phyloP scores from a whole-genome alignment of 257 asterid genomes.

The Linderniella brevidens region DNA sequence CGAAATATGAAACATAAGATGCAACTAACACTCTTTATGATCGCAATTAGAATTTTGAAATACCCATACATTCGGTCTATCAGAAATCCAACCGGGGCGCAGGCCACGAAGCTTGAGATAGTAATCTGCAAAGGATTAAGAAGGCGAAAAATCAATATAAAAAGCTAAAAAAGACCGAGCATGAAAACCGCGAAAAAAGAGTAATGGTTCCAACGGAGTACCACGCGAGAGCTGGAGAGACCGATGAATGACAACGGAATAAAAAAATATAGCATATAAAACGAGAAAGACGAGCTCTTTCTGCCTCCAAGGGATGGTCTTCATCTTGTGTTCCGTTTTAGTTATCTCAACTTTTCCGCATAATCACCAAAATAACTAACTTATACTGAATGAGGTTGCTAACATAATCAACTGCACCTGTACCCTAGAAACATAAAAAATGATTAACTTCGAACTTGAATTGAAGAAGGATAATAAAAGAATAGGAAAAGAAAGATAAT shows the following conservation, averaged over 20 bases:
- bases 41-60: background rate
- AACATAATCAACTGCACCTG: no score
- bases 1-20: no score
- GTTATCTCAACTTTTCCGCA: no score
- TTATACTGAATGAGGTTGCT: no score
- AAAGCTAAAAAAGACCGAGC: slow-evolving; percentile 4
- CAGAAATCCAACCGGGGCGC: slow-evolving; percentile 59
- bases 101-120: slow-evolving; percentile 49
- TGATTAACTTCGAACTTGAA: no score
- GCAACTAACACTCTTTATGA: background rate
- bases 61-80: slow-evolving; percentile 43
- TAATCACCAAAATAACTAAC: no score
- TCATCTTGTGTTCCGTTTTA: slow-evolving; percentile 9
- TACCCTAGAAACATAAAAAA: no score
- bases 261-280: slow-evolving; percentile 49
- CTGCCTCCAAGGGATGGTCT: slow-evolving; percentile 37
- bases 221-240: slow-evolving; percentile 80
- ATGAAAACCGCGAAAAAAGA: background rate
- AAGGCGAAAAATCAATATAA: slow-evolving; percentile 1
- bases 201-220: slow-evolving; percentile 3
- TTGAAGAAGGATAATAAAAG: no score
- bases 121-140: slow-evolving; percentile 32
- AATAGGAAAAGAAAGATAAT: no score
- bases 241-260: slow-evolving; percentile 49
- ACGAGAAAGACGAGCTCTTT: slow-evolving; percentile 53